Conservation (phyloP, 306 rosid species). For the Gillenia trifoliata region DNA sequence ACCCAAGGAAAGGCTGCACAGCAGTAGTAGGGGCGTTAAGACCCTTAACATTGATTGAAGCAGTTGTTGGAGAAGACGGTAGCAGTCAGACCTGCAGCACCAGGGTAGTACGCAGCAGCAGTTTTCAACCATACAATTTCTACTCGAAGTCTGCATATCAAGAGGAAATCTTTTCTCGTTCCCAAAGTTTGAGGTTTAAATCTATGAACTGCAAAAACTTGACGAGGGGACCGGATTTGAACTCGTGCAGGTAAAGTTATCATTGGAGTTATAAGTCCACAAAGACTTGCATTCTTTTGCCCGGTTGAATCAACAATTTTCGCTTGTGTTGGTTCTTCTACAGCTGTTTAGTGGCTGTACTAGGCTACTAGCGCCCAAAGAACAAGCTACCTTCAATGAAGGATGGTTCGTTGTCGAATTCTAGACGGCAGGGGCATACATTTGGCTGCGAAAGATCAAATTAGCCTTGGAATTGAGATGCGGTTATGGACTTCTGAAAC, state of each 20-base stretch:
- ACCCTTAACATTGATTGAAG: no score
- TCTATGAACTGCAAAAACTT: neutral
- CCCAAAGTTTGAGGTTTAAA: neutral
- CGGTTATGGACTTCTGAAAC: no score
- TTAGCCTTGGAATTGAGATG: no score
- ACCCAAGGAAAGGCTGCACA: no score
- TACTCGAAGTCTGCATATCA: neutral
- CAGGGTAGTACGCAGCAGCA: neutral
- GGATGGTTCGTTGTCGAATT: neutral
- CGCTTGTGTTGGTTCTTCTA: neutral
- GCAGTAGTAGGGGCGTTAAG: no score
- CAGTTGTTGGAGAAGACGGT: no score
- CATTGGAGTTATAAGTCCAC: neutral
- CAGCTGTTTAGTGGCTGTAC: neutral
- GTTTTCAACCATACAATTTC: no score
- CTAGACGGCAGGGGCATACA: neutral
- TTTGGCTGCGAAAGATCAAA: neutral
- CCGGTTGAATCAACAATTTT: neutral
- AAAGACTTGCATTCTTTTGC: neutral
- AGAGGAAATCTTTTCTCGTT: neutral
- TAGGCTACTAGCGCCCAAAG: neutral
- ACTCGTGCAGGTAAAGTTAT: neutral
- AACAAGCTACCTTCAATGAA: neutral
- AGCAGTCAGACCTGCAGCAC: no score
- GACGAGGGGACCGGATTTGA: no score